Evolutionary conservation across 129 eudicot species (phyloP).

Genomic region (Heracleum sosnowskyi): DNA sequence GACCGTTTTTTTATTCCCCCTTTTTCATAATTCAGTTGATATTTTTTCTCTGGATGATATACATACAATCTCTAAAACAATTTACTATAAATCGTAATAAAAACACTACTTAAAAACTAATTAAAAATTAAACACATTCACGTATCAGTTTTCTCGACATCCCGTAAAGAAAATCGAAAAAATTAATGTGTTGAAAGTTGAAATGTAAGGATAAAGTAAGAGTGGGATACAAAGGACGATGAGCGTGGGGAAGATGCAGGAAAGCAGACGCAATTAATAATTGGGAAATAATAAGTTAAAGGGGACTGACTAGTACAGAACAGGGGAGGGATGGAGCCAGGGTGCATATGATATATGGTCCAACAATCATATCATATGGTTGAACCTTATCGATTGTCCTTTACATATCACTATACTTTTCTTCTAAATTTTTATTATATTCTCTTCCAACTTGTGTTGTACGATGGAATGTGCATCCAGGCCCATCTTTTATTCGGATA

Average conservation of each 20-base stretch:
- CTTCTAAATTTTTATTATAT: neutral
- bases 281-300: neutral
- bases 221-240: neutral
- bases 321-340: neutral
- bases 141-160: too few relatives aligned
- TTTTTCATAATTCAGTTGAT: too few relatives aligned
- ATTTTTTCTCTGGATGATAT: too few relatives aligned
- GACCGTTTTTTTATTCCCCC: neutral
- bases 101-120: too few relatives aligned
- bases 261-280: neutral
- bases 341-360: slow-evolving; percentile 1
- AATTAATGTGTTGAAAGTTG: too few relatives aligned
- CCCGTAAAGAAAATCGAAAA: too few relatives aligned
- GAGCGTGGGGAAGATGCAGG: neutral
- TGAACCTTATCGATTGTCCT: slow-evolving; percentile 1
- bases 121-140: too few relatives aligned
- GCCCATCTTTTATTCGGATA: neutral
- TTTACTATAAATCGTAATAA: too few relatives aligned
- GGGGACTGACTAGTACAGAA: neutral
- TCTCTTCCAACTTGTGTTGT: slow-evolving; percentile 1
- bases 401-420: slow-evolving; percentile 1
- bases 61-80: too few relatives aligned
- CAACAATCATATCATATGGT: slow-evolving; percentile 1
- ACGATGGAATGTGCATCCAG: slow-evolving; percentile 2
- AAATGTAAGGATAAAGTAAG: neutral